Percentiles rank a stretch among this genome's conserved stretches.
phyloP scores from a whole-genome alignment of 192 early-diverging fungal species.

The Backusella luteola region DNA sequence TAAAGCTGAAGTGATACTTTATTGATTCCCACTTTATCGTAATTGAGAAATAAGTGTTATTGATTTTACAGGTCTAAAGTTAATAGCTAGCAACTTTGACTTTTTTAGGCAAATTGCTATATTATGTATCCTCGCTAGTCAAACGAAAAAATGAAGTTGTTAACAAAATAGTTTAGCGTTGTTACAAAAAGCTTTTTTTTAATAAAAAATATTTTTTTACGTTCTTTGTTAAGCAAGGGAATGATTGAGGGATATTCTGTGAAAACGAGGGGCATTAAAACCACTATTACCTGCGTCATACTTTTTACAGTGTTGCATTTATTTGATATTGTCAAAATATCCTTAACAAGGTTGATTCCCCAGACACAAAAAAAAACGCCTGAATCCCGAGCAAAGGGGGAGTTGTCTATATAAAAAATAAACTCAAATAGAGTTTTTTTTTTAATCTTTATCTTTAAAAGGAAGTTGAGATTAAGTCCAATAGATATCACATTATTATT shows the following conservation, averaged over 20 bases:
- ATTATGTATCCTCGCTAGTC: background rate
- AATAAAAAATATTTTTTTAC: background rate
- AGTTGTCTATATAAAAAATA: background rate
- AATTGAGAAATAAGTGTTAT: background rate
- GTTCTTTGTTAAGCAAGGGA: background rate
- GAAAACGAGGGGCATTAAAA: background rate
- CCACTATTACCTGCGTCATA: background rate
- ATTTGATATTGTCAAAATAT: background rate
- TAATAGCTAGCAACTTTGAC: background rate
- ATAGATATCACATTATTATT: conserved; percentile 5
- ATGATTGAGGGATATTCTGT: background rate
- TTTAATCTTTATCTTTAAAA: conserved; percentile 6
- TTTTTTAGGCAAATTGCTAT: background rate
- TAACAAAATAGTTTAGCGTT: conserved; percentile 2
- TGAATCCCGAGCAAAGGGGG: background rate
- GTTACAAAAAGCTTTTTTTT: background rate
- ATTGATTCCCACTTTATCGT: background rate
- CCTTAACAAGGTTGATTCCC: background rate
- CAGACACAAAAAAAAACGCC: background rate
- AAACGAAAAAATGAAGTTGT: conserved; percentile 5
- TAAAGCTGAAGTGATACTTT: background rate
- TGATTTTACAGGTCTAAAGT: background rate
- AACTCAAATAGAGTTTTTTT: conserved; percentile 4
- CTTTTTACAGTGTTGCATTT: background rate
- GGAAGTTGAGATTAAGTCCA: conserved; percentile 7